Percentiles rank a stretch among this genome's conserved stretches.
phyloP scores from a whole-genome alignment of 225 moss, liverwort and hornwort species.

The Ulota crispa region DNA sequence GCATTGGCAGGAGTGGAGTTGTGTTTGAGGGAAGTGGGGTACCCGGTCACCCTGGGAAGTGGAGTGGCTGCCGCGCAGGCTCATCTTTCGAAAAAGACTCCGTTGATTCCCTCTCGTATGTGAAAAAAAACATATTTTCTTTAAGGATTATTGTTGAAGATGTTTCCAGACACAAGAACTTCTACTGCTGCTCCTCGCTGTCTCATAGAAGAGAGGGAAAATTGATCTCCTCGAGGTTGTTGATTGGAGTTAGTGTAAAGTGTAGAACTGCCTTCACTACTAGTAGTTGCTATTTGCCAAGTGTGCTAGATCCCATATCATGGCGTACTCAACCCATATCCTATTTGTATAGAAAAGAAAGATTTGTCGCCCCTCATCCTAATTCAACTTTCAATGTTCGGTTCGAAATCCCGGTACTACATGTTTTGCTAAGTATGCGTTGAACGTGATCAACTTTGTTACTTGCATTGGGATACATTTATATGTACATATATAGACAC shows the following conservation, averaged over 20 bases:
- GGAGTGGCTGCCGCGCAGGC: constrained; percentile 88
- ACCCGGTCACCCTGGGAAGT: constrained; percentile 73
- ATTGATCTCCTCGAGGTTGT: neutral
- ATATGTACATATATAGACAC: no score
- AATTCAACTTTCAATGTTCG: neutral
- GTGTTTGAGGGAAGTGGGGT: constrained; percentile 65
- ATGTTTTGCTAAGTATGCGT: neutral
- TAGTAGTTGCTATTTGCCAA: constrained; percentile 4
- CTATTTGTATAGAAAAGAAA: constrained; percentile 33
- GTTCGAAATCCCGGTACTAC: neutral
- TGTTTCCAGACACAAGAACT: neutral
- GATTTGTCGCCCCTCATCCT: neutral
- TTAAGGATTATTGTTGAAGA: neutral
- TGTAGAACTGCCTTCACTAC: constrained; percentile 13
- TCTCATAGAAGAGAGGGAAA: neutral
- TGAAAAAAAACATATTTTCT: neutral
- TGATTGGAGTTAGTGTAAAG: constrained; percentile 13
- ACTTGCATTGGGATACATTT: neutral
- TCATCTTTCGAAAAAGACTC: constrained; percentile 63
- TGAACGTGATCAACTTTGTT: neutral
- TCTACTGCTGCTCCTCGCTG: neutral
- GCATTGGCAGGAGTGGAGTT: constrained; percentile 88
- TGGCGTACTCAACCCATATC: neutral
- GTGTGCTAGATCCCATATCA: constrained; percentile 1
- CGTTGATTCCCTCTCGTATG: constrained; percentile 78